A percentile compares a stretch with the other conserved stretches of the same genome.
Evolutionary conservation across 805 yeast genomes (phyloP).

Genomic region (Candida tallmaniae): DNA sequence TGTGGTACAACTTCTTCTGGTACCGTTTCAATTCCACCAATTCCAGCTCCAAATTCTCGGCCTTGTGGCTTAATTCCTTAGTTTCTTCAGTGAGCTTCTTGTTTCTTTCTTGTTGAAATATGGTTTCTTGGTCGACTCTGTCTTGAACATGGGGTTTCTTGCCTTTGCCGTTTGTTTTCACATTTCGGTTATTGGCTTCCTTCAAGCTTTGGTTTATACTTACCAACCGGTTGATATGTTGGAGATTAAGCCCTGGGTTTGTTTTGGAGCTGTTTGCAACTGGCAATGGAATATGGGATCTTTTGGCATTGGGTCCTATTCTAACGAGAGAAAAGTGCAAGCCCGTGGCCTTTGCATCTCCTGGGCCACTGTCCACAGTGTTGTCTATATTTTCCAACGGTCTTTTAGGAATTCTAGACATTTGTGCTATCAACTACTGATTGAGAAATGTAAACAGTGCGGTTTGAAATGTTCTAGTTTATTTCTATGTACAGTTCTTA

Average conservation of each 20-base stretch:
- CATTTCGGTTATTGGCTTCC: neutral
- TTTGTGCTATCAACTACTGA: too few species aligned
- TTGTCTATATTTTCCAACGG: conserved; percentile 8
- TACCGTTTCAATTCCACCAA: conserved; percentile 15
- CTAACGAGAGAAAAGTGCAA: conserved; percentile 2
- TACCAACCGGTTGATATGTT: conserved; percentile 15
- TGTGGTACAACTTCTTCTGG: conserved; percentile 9
- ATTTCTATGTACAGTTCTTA: too few species aligned
- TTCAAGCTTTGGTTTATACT: conserved; percentile 8
- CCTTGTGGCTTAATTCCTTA: conserved; percentile 11
- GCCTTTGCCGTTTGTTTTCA: too few species aligned
- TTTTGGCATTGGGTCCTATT: neutral
- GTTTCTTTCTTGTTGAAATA: conserved; percentile 7
- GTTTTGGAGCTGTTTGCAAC: neutral
- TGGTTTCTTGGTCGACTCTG: conserved; percentile 8
- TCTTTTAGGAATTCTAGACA: conserved; percentile 7
- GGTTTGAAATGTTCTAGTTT: too few species aligned
- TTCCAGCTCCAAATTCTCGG: conserved; percentile 18
- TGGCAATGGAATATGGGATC: conserved; percentile 1
- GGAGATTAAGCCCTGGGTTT: conserved; percentile 9
- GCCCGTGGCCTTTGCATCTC: neutral
- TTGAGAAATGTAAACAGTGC: conserved; percentile 11
- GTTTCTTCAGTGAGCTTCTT: conserved; percentile 10
- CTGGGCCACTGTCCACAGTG: neutral
- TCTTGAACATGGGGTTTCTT: conserved; percentile 5